These are phyloP conservation scores for Penicillium longicatenatum DNA, from an alignment of 495 filamentous ascomycete species.

Conservation along the genomic window DNA sequence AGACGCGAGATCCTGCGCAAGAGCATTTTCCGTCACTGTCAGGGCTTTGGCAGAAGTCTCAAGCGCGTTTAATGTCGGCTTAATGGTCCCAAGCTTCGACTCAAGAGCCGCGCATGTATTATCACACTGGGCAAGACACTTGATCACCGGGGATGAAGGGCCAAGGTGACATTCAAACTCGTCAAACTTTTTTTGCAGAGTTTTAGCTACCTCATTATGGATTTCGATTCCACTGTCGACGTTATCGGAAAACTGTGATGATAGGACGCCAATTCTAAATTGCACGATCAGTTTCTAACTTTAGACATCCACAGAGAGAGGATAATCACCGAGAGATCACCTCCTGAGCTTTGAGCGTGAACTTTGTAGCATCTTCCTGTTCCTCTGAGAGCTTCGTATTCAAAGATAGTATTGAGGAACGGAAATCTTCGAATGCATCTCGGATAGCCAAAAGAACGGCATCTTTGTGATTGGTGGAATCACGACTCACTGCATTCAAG, in stretches of 20 bases:
- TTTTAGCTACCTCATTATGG: constrained; percentile 15
- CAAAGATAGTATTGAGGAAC: constrained; percentile 20
- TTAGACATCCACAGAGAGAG: not conserved
- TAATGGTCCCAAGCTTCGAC: constrained; percentile 19
- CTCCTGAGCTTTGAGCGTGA: constrained; percentile 17
- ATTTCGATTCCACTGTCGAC: constrained; percentile 18
- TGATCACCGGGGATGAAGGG: constrained; percentile 23
- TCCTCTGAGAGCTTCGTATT: constrained; percentile 20
- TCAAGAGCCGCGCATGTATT: constrained; percentile 16
- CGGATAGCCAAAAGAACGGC: constrained; percentile 15
- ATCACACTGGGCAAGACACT: constrained; percentile 25
- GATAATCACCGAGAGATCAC: constrained; percentile 28
- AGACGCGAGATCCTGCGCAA: constrained; percentile 23
- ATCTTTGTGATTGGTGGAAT: constrained; percentile 17
- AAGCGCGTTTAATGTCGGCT: constrained; percentile 24
- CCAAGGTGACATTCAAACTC: constrained; percentile 22
- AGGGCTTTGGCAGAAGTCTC: constrained; percentile 19
- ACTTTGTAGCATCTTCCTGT: constrained; percentile 21
- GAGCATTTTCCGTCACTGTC: constrained; percentile 16
- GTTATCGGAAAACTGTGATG: constrained; percentile 17
- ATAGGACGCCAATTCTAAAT: constrained; percentile 24
- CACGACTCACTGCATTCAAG: constrained; percentile 14
- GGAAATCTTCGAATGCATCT: constrained; percentile 19
- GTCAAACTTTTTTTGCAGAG: constrained; percentile 26
- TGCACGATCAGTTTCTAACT: not conserved